A percentile compares a stretch with the other conserved stretches of the same genome.
Evolutionary conservation across 2,329 filamentous ascomycete genomes (phyloP).

Genomic region (Chrysoporthe cubensis): DNA sequence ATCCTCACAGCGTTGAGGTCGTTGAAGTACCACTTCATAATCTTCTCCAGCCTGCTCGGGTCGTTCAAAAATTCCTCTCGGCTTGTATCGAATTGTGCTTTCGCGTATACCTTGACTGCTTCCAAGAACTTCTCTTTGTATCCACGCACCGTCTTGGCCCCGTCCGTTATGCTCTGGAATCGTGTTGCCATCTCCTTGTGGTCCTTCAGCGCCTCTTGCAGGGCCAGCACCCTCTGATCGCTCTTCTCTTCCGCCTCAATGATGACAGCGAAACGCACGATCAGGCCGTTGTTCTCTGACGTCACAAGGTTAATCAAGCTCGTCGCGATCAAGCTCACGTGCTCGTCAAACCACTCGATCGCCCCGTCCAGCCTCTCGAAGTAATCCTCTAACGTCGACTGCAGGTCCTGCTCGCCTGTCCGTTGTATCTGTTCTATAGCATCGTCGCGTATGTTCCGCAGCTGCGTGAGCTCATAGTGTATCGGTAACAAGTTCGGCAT

Average conservation of each 20-base stretch:
- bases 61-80: conserved; percentile 81
- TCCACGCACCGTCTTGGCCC: conserved; percentile 86
- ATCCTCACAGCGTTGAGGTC: conserved; percentile 93
- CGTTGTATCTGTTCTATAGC: conserved; percentile 94
- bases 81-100: conserved; percentile 73
- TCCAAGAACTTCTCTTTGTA: conserved; percentile 96
- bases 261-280: conserved; percentile 88
- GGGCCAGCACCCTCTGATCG: conserved; percentile 84
- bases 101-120: conserved; percentile 73
- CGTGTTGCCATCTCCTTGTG: conserved; percentile 92
- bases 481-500: conserved; percentile 90
- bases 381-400: conserved; percentile 85
- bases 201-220: conserved; percentile 93
- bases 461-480: conserved; percentile 88
- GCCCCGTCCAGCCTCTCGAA: conserved; percentile 85
- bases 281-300: conserved; percentile 82
- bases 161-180: conserved; percentile 94
- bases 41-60: conserved; percentile 81
- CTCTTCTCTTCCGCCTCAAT: conserved; percentile 97
- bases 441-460: conserved; percentile 93
- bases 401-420: conserved; percentile 72
- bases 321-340: conserved; percentile 85
- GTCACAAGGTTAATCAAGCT: conserved; percentile 89
- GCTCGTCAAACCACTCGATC: conserved; percentile 94
- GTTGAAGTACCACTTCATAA: conserved; percentile 96